These are phyloP conservation scores for Xylaria cubensis DNA, from an alignment of 495 filamentous ascomycete genomes.

Conservation along the genomic window DNA sequence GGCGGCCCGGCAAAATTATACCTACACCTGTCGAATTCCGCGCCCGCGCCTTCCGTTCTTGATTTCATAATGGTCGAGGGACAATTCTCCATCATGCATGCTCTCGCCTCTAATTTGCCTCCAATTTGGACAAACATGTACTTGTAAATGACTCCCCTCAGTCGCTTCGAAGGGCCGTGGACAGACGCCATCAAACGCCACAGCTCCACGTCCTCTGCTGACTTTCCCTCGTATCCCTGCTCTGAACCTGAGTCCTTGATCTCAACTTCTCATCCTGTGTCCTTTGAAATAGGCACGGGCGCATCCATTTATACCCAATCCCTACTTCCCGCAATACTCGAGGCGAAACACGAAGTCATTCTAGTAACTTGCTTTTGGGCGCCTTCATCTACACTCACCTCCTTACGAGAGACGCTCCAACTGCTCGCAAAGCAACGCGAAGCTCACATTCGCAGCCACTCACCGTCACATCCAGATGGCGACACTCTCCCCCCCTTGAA, in stretches of 20 bases:
- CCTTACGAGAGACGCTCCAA: constrained; percentile 56
- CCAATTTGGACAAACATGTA: too few species aligned
- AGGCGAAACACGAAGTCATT: constrained; percentile 66
- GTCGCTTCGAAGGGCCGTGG: constrained; percentile 33
- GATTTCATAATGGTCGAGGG: too few species aligned
- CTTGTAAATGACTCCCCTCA: constrained; percentile 25
- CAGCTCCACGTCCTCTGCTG: constrained; percentile 23
- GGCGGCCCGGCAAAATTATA: not conserved
- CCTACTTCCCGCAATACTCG: constrained; percentile 61
- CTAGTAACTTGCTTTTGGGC: constrained; percentile 84
- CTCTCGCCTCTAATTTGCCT: too few species aligned
- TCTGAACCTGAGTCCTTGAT: constrained; percentile 47
- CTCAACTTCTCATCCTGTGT: constrained; percentile 51
- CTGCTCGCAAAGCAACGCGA: constrained; percentile 53
- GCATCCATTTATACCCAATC: constrained; percentile 57
- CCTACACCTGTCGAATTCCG: not conserved
- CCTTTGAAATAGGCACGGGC: constrained; percentile 65
- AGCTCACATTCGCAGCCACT: constrained; percentile 36
- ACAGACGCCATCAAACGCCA: constrained; percentile 24
- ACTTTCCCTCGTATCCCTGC: constrained; percentile 43
- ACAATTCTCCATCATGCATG: too few species aligned
- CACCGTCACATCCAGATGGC: constrained; percentile 24
- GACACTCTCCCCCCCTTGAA: constrained; percentile 40
- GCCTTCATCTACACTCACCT: constrained; percentile 57
- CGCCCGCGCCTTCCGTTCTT: not conserved